Evolutionary conservation across 1,139 yeast species (phyloP).

Genomic region (Scheffersomyces quercinus): DNA sequence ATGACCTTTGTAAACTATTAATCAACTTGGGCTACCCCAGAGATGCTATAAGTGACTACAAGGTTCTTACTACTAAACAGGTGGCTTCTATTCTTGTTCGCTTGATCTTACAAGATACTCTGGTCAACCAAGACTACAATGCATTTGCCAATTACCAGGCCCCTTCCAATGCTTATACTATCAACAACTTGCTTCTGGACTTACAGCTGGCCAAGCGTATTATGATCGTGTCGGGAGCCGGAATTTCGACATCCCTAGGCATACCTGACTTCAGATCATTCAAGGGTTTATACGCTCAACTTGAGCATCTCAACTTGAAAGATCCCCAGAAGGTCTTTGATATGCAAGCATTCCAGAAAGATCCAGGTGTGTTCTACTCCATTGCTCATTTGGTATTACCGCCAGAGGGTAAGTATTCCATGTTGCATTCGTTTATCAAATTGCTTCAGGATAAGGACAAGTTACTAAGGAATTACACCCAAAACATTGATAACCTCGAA

Average conservation of each 20-base stretch:
- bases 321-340: slow-evolving; percentile 97
- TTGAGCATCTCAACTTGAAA: slow-evolving; percentile 62
- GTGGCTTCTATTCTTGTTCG: slow-evolving; percentile 17
- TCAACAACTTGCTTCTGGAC: slow-evolving; percentile 9
- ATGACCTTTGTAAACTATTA: slow-evolving; percentile 15
- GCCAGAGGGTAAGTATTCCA: slow-evolving; percentile 63
- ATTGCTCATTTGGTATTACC: slow-evolving; percentile 89
- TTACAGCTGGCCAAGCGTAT: slow-evolving; percentile 43
- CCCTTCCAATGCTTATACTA: slow-evolving; percentile 1
- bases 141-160: background rate
- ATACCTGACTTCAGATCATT: slow-evolving; percentile 95
- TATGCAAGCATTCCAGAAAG: slow-evolving; percentile 64
- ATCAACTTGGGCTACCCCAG: slow-evolving; percentile 19
- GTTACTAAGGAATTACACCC: slow-evolving; percentile 85
- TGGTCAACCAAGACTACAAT: background rate
- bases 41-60: slow-evolving; percentile 4
- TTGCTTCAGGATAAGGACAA: slow-evolving; percentile 76
- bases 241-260: slow-evolving; percentile 89
- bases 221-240: slow-evolving; percentile 91
- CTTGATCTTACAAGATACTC: slow-evolving; percentile 14
- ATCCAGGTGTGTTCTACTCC: slow-evolving; percentile 81
- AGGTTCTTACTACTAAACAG: slow-evolving; percentile 9
- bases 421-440: slow-evolving; percentile 82
- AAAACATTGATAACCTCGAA: slow-evolving; percentile 91
- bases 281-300: slow-evolving; percentile 77